These are phyloP conservation scores for Lathyrus aphaca DNA, from an alignment of 306 rosid species.

Conservation along the genomic window DNA sequence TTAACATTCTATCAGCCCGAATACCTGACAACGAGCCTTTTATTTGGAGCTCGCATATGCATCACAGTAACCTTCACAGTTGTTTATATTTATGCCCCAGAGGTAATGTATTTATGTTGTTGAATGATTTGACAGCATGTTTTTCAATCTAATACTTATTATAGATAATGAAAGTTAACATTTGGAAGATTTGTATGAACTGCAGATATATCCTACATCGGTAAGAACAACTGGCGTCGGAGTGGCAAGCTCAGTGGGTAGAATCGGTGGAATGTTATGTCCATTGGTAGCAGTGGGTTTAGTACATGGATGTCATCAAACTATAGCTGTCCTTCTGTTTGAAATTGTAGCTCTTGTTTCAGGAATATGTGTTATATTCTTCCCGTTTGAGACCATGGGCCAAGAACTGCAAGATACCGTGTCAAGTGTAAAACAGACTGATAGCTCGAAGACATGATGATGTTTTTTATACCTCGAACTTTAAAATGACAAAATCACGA, in stretches of 20 bases:
- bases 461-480: not conserved
- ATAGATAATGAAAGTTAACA: conserved; percentile 29
- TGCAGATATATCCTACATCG: conserved; percentile 90
- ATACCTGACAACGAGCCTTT: conserved; percentile 69
- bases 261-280: conserved; percentile 92
- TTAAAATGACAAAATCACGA: conserved; percentile 10
- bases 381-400: conserved; percentile 92
- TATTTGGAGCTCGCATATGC: conserved; percentile 97
- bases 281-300: conserved; percentile 89
- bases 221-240: conserved; percentile 93
- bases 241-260: conserved; percentile 82
- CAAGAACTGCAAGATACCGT: conserved; percentile 65
- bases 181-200: conserved; percentile 40
- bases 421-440: conserved; percentile 35
- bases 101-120: conserved; percentile 61
- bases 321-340: conserved; percentile 70
- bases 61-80: conserved; percentile 84
- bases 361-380: conserved; percentile 72
- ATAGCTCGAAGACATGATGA: conserved; percentile 14
- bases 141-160: conserved; percentile 1
- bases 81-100: conserved; percentile 93
- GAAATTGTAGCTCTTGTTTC: conserved; percentile 72
- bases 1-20: conserved; percentile 63
- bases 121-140: conserved; percentile 16
- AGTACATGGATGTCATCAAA: conserved; percentile 89